These are phyloP conservation scores for Solanum chilense DNA, from an alignment of 257 asterid species.

Conservation along the genomic window DNA sequence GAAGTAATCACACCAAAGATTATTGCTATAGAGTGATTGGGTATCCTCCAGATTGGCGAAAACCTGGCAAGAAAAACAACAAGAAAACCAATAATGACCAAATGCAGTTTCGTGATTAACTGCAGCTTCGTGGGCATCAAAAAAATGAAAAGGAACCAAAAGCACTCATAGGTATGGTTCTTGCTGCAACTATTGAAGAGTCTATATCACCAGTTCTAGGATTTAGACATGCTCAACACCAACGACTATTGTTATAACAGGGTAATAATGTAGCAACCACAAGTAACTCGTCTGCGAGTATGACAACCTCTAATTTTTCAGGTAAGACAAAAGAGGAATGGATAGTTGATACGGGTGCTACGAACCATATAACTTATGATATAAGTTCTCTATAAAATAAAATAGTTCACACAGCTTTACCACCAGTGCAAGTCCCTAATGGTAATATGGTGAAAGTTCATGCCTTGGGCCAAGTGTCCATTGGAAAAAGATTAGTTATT, in stretches of 20 bases:
- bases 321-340: not conserved
- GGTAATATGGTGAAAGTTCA: too few relatives aligned
- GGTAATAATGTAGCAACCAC: too few relatives aligned
- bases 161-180: not conserved
- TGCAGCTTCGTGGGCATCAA: too few relatives aligned
- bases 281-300: not conserved
- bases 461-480: too few relatives aligned
- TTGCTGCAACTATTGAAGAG: not conserved
- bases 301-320: not conserved
- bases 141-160: not conserved
- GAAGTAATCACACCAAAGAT: not conserved
- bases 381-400: too few relatives aligned
- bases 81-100: not conserved
- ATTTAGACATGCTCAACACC: not conserved
- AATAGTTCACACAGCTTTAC: too few relatives aligned
- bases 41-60: not conserved
- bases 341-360: not conserved
- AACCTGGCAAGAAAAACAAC: not conserved
- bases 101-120: not conserved
- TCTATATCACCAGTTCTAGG: not conserved
- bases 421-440: too few relatives aligned
- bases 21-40: not conserved
- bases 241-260: not conserved
- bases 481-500: too few relatives aligned
- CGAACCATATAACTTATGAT: too few relatives aligned